Conservation (phyloP, 2,329 filamentous ascomycete genomes). For the Fusarium aywerte region DNA sequence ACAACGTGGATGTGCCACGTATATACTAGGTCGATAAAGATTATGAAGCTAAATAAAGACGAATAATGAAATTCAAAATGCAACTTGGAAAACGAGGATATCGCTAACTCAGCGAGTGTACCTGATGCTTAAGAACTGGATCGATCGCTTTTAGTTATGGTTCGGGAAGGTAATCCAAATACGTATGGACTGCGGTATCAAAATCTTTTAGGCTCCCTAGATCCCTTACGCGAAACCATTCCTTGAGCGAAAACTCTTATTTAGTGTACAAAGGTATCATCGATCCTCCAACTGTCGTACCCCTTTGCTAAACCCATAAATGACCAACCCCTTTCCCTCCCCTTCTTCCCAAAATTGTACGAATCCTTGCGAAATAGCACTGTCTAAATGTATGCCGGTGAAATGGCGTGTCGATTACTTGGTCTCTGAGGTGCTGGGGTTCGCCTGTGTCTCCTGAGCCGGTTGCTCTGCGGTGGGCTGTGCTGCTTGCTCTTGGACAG, state of each 20-base stretch:
- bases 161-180: not conserved
- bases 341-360: constrained; percentile 4
- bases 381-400: not conserved
- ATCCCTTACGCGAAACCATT: constrained; percentile 12
- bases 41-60: constrained; percentile 13
- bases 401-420: constrained; percentile 10
- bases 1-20: constrained; percentile 5
- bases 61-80: not conserved
- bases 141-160: not conserved
- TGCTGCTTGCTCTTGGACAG: constrained; percentile 12
- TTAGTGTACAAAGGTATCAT: constrained; percentile 46
- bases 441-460: constrained; percentile 15
- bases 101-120: not conserved
- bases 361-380: constrained; percentile 1
- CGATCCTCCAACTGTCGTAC: constrained; percentile 28
- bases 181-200: not conserved
- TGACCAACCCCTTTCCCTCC: not conserved
- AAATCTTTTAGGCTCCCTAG: not conserved
- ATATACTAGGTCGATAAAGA: constrained; percentile 17
- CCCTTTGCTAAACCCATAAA: constrained; percentile 5
- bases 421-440: constrained; percentile 7
- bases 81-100: not conserved
- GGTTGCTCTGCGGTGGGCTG: constrained; percentile 22
- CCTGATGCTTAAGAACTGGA: not conserved
- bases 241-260: constrained; percentile 17